Conservation (phyloP, 164 flowering plant species). For the Protea cynaroides region DNA sequence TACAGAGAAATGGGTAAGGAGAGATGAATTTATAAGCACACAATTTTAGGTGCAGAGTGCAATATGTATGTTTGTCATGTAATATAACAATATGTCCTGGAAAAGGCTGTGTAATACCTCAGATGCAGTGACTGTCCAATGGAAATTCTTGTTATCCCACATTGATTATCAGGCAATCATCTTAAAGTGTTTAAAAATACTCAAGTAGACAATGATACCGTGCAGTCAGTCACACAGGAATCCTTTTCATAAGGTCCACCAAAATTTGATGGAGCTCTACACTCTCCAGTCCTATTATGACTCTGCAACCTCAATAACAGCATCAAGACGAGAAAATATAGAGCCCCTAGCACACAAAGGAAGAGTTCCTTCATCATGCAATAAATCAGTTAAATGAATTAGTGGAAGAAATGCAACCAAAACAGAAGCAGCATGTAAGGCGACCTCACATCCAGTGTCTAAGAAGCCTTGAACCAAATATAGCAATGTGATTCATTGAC, state of each 20-base stretch:
- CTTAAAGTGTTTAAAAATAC: slow-evolving; percentile 64
- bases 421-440: slow-evolving; percentile 5
- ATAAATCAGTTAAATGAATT: slow-evolving; percentile 11
- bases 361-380: slow-evolving; percentile 61
- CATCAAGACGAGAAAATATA: slow-evolving; percentile 87
- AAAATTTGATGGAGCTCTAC: slow-evolving; percentile 21
- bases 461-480: slow-evolving; percentile 86
- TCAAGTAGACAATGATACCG: slow-evolving; percentile 48
- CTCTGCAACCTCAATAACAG: slow-evolving; percentile 85
- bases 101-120: slow-evolving; percentile 47
- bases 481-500: slow-evolving; percentile 66
- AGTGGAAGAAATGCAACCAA: not conserved
- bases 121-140: slow-evolving; percentile 69
- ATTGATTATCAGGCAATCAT: slow-evolving; percentile 74
- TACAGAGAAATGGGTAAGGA: too few relatives aligned
- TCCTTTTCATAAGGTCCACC: slow-evolving; percentile 25
- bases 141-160: slow-evolving; percentile 91
- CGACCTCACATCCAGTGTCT: slow-evolving; percentile 81
- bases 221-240: slow-evolving; percentile 22
- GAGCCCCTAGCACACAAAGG: slow-evolving; percentile 79
- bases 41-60: too few relatives aligned
- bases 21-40: too few relatives aligned
- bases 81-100: not conserved
- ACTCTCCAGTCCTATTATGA: slow-evolving; percentile 68
- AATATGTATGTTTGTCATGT: too few relatives aligned